Evolutionary conservation across 176 grass and related monocot genomes (phyloP).

Genomic region (Phragmites australis): DNA sequence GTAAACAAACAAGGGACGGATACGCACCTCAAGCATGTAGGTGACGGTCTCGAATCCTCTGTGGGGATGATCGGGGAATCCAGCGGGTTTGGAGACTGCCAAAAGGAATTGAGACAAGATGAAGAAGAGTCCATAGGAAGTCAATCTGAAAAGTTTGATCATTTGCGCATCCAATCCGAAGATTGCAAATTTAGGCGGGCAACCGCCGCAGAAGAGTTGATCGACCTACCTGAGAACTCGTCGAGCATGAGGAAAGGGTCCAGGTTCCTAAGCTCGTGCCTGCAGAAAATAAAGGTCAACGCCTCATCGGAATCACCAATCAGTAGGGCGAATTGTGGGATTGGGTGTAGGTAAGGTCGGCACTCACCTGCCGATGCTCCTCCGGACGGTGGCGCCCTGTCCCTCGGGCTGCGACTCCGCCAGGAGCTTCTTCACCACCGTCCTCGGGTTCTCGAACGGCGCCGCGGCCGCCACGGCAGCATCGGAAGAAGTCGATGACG

Average conservation of each 20-base stretch:
- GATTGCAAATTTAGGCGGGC: neutral
- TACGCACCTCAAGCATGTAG: slow-evolving; percentile 77
- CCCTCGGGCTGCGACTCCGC: slow-evolving; percentile 76
- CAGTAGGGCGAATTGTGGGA: neutral
- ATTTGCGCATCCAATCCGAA: neutral
- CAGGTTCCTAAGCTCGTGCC: slow-evolving; percentile 63
- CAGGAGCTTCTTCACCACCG: slow-evolving; percentile 64
- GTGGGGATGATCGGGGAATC: slow-evolving; percentile 84
- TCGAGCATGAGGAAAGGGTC: slow-evolving; percentile 84
- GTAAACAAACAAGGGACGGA: neutral
- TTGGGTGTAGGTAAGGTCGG: neutral
- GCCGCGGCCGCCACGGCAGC: neutral
- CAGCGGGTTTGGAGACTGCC: slow-evolving; percentile 64
- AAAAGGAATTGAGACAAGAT: neutral
- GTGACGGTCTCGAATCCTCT: slow-evolving; percentile 89
- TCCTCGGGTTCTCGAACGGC: slow-evolving; percentile 54
- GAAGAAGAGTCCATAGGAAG: neutral
- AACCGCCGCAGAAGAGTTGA: no score
- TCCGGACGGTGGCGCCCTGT: slow-evolving; percentile 67
- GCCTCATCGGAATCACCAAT: neutral
- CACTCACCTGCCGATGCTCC: slow-evolving; percentile 94
- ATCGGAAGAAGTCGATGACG: neutral
- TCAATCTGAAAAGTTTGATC: neutral
- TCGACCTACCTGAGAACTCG: slow-evolving; percentile 56
- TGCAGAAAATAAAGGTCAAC: slow-evolving; percentile 23